A percentile compares a stretch with the other conserved stretches of the same genome.
Conservation (phyloP, 805 yeast species). For the Cyberlindnera subsufficiens region DNA sequence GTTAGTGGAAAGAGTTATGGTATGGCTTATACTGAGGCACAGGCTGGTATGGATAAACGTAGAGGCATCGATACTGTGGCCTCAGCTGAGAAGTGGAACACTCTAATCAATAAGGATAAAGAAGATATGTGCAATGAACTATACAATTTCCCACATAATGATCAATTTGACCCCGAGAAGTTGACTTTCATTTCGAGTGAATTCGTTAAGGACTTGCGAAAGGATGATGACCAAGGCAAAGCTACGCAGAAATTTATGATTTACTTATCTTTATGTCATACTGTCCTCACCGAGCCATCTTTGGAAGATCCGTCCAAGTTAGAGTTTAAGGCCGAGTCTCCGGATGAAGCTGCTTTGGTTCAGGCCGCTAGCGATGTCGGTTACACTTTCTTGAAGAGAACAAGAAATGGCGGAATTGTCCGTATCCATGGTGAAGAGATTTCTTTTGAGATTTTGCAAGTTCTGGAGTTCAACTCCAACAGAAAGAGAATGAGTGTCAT, state of each 20-base stretch:
- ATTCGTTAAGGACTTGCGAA: constrained; percentile 50
- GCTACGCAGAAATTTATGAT: constrained; percentile 70
- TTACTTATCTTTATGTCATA: constrained; percentile 70
- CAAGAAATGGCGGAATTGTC: constrained; percentile 60
- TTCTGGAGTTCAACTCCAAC: constrained; percentile 73
- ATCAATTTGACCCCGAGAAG: constrained; percentile 45
- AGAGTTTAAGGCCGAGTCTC: constrained; percentile 73
- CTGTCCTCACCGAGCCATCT: constrained; percentile 67
- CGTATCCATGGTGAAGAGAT: constrained; percentile 63
- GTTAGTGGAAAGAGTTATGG: constrained; percentile 71
- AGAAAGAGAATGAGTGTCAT: constrained; percentile 85
- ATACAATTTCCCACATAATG: constrained; percentile 28
- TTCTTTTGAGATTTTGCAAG: constrained; percentile 64
- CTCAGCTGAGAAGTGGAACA: constrained; percentile 46
- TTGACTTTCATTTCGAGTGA: constrained; percentile 64
- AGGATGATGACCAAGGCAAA: constrained; percentile 46
- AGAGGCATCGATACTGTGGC: constrained; percentile 66
- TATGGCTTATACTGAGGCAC: constrained; percentile 76
- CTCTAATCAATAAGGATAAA: constrained; percentile 48
- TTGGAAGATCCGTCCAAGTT: constrained; percentile 49
- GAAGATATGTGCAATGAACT: constrained; percentile 47
- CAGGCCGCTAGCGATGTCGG: constrained; percentile 78
- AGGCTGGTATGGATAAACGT: constrained; percentile 70
- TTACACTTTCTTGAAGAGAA: constrained; percentile 58
- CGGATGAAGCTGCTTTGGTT: constrained; percentile 83